Percentiles rank a stretch among this genome's conserved stretches.
phyloP scores from a whole-genome alignment of 768 basidiomycete genomes.

The Arthromyces matolae region DNA sequence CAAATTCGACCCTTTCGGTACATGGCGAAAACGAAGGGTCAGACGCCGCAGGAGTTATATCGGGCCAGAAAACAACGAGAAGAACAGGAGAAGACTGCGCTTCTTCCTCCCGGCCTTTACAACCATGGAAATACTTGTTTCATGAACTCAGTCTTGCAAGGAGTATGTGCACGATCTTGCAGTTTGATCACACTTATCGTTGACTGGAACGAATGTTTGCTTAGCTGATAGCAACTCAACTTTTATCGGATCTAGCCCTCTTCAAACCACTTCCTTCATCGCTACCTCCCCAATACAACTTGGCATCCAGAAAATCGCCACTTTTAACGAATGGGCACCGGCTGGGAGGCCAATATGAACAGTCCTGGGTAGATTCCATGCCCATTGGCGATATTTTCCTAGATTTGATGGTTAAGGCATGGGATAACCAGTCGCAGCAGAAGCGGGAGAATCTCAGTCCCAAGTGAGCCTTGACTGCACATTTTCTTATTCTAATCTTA shows the following conservation, averaged over 20 bases:
- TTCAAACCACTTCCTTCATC: conserved; percentile 46
- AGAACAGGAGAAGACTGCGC: conserved; percentile 55
- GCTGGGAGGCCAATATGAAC: conserved; percentile 47
- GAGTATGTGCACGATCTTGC: conserved; percentile 45
- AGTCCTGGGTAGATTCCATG: conserved; percentile 55
- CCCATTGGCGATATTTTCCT: conserved; percentile 71
- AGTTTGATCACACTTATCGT: neutral
- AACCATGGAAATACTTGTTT: conserved; percentile 93
- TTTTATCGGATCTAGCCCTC: conserved; percentile 54
- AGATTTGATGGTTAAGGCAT: conserved; percentile 54
- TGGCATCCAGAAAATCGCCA: conserved; percentile 54
- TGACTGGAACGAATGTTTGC: conserved; percentile 4
- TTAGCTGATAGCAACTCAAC: conserved; percentile 65
- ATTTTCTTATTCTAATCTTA: neutral
- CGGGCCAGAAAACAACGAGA: conserved; percentile 54
- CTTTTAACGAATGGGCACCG: conserved; percentile 66
- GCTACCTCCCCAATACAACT: conserved; percentile 36
- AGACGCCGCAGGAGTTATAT: conserved; percentile 63
- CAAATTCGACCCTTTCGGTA: neutral
- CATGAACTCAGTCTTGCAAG: conserved; percentile 93
- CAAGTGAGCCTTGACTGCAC: conserved; percentile 43
- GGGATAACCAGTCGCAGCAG: conserved; percentile 54
- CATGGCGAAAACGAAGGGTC: conserved; percentile 55
- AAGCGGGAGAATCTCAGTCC: conserved; percentile 58
- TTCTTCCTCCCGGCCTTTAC: conserved; percentile 67